Evolutionary conservation across 306 rosid species (phyloP), one percentile per base, ranked within the genome.

Genomic region (Parietaria judaica): DNA sequence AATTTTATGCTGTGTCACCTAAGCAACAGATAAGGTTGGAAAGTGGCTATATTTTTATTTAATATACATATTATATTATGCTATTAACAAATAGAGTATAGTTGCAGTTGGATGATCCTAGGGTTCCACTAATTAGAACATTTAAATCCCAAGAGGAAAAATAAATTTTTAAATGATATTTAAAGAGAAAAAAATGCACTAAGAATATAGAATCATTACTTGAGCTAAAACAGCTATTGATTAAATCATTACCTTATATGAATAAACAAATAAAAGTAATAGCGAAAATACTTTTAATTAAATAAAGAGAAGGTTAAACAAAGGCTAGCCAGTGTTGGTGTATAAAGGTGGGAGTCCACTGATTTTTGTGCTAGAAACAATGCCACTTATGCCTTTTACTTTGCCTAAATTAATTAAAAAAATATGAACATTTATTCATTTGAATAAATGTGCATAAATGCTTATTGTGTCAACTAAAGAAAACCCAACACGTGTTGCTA

Each of bases 281-380:
- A 35, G 9, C 4, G 11, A 36, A n/a, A 36, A 55, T 23, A 38
- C 6, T 34, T 61, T 3, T 36, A 23, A 57, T 57, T 61, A 15
- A 66, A 70, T 64, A 62, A 80, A 49, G 13, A 10, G 13, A 49
- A 3, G 6, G 62, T 55, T 47, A 14, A 14, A 69, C 52, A 49
- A 78, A 79, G 74, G 81, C 80, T 71, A 82, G 71, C 73, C 77
- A 66, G 66, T 72, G 78, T 60, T 78, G 78, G 84, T 83, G 88
- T 76, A 62, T 48, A 13, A 67, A 60, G 88, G 84, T 80, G 78
- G 76, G 84, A 66, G 78, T 73, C 94, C 97, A 90, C 95, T 84
- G 72, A 61, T 11, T 66, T 65, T 65, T 76, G 78, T 80, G 88
- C 72, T 64, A 43, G 51, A 44, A 10, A 3, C 48, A 11, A 14